These are phyloP conservation scores for Leccinum fallax DNA, from an alignment of 1,284 basidiomycete genomes.

Conservation along the genomic window DNA sequence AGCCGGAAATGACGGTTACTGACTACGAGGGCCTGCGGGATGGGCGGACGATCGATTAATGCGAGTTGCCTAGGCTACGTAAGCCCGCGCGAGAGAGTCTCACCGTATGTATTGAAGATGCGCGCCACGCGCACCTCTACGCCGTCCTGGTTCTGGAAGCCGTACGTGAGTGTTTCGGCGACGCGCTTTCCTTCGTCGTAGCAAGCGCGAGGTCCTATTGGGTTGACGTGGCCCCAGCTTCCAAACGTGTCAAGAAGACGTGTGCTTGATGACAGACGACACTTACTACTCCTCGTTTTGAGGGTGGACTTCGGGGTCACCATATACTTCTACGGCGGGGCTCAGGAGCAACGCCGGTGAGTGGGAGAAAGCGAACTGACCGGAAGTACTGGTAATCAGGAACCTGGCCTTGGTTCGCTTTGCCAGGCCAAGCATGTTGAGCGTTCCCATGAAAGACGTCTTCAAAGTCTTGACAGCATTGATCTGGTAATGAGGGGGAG, in stretches of 20 bases:
- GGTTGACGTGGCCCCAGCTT: constrained; percentile 98
- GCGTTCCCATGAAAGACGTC: constrained; percentile 95
- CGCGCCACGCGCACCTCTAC: constrained; percentile 95
- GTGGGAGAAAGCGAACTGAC: constrained; percentile 41
- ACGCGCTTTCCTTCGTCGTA: constrained; percentile 99
- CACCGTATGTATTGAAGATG: constrained; percentile 91
- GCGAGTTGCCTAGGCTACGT: not conserved
- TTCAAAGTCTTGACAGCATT: constrained; percentile 97
- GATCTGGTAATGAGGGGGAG: constrained; percentile 93
- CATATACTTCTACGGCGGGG: constrained; percentile 80
- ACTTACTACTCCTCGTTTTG: constrained; percentile 92
- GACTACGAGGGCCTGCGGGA: constrained; percentile 49
- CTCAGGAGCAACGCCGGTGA: constrained; percentile 9
- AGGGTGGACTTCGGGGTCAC: constrained; percentile 95
- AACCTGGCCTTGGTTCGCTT: constrained; percentile 97
- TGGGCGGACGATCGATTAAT: constrained; percentile 1
- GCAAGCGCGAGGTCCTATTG: constrained; percentile 95
- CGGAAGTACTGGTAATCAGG: constrained; percentile 91
- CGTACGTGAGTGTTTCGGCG: constrained; percentile 93
- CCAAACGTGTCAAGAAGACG: constrained; percentile 18
- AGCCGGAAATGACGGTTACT: constrained; percentile 20
- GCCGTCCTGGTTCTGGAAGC: constrained; percentile 90
- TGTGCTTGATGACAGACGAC: constrained; percentile 5
- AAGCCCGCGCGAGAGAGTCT: constrained; percentile 10
- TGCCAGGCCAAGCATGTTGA: constrained; percentile 98